Evolutionary conservation across 106 monocot genomes (phyloP).

Genomic region (Allium fistulosum): DNA sequence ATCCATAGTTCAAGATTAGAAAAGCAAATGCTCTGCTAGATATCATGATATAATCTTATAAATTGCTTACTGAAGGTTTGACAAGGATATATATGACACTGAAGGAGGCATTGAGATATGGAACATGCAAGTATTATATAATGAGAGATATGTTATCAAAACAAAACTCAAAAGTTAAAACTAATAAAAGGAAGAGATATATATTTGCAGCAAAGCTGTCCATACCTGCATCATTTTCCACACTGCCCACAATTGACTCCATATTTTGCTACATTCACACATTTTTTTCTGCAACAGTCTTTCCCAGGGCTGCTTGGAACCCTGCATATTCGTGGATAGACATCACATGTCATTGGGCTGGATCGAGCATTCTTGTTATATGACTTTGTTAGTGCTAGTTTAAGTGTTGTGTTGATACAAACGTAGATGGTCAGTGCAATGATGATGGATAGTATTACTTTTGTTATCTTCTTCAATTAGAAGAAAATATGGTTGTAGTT

Average conservation of each 20-base stretch:
- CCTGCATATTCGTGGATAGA: slow-evolving; percentile 10
- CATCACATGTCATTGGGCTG: slow-evolving; percentile 14
- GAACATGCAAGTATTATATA: slow-evolving; percentile 32
- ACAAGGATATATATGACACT: slow-evolving; percentile 70
- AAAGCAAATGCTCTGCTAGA: background rate
- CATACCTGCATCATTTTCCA: slow-evolving; percentile 5
- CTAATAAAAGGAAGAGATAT: background rate
- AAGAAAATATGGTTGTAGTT: too few species aligned
- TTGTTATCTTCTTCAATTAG: too few species aligned
- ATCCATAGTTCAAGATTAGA: background rate
- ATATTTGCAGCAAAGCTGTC: slow-evolving; percentile 3
- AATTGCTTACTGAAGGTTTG: slow-evolving; percentile 68
- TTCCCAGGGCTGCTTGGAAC: slow-evolving; percentile 9
- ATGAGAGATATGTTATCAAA: too few species aligned
- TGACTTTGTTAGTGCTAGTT: too few species aligned
- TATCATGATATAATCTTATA: background rate
- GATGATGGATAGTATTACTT: too few species aligned
- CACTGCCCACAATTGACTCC: slow-evolving; percentile 25
- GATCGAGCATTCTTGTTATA: too few species aligned
- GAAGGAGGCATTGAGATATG: slow-evolving; percentile 70
- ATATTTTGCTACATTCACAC: slow-evolving; percentile 18
- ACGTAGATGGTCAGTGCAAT: too few species aligned
- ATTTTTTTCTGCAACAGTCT: slow-evolving; percentile 23
- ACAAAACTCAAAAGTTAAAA: background rate
- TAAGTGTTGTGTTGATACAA: too few species aligned